Base-by-base conservation (phyloP, 2,329 filamentous ascomycete genomes). In the Stemphylium vesicarium region DNA sequence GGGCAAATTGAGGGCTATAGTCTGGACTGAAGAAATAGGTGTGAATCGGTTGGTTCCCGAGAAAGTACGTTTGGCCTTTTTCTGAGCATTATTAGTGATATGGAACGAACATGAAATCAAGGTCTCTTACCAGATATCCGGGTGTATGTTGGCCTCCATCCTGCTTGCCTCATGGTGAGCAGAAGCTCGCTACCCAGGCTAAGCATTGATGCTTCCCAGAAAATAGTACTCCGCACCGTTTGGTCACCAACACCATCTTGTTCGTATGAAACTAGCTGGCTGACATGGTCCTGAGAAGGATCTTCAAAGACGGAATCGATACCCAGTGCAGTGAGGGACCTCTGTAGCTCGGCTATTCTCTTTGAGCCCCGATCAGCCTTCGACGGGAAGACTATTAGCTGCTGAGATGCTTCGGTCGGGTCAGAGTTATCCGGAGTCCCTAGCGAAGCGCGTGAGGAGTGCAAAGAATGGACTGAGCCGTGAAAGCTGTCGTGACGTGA, bases 11-110 rank as follows among this genome's bases (percentile, higher is more conserved):
- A 4, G 64, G 65, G 36, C 53, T 48, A 47, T 66, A 69, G 26
- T 61, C 50, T 1, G 62, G 60, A 8, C 44, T 37, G 40, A 69
- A 68, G 44, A 69, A 65, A 33, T 65, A 55, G 2, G 65, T 56
- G 32, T 69, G 65, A 0, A 69, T 18, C 10, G 65, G 57, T 33
- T 67, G 50, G n/a, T 42, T 45, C 9, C 65, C 64, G 10, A 63
- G 39, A 42, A 62, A 68, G 49, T 63, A 58, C 2, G 64, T 69
- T 13, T 61, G 60, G 4, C 64, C 59, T 12, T 53, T 53, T 2
- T 7, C 51, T 53, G 11, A 1, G 1, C 11, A 20, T 7, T 32
- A 7, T 49, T 11, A 49, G n/a, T 10, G 37, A 13, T 16, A 12
- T 12, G 22, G 0, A 2, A 37, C 9, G 3, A 2, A 6, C 18